Conservation (phyloP, 371 early-diverging fungal species). For the Encephalitozoon intestinalis region DNA sequence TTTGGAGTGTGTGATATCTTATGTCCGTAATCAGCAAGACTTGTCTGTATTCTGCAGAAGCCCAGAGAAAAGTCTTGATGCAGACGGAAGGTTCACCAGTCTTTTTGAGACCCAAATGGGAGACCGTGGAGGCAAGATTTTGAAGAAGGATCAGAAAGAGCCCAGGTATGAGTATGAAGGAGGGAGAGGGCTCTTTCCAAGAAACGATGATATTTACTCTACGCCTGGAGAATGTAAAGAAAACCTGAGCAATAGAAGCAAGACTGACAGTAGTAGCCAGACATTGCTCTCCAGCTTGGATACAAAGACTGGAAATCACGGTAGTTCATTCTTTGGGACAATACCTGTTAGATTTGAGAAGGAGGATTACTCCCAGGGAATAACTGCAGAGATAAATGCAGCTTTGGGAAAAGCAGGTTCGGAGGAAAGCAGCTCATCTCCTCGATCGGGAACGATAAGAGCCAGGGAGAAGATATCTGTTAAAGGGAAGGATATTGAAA, state of each 20-base stretch:
- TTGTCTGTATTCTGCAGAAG: not conserved
- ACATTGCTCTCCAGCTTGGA: not conserved
- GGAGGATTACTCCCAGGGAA: not conserved
- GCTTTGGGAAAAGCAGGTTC: not conserved
- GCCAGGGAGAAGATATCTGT: not conserved
- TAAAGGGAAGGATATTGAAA: slow-evolving; percentile 43
- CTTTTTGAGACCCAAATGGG: not conserved
- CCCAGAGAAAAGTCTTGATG: not conserved
- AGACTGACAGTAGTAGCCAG: no score
- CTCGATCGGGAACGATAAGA: not conserved
- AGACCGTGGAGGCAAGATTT: not conserved
- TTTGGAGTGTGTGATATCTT: slow-evolving; percentile 12
- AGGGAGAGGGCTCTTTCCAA: not conserved
- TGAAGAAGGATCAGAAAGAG: not conserved
- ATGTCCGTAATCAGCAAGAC: not conserved
- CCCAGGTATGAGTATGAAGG: no score
- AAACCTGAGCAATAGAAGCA: not conserved
- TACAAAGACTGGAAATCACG: no score
- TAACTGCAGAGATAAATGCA: slow-evolving; percentile 37
- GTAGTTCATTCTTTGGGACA: not conserved
- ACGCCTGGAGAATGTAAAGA: not conserved
- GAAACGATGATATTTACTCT: not conserved
- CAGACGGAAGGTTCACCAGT: not conserved
- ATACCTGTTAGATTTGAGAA: not conserved
- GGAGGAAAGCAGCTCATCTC: not conserved